Evolutionary conservation across 225 moss, liverwort and hornwort genomes (phyloP), one percentile per base, ranked within the genome.

Genomic region (Thuidium tamariscinum): DNA sequence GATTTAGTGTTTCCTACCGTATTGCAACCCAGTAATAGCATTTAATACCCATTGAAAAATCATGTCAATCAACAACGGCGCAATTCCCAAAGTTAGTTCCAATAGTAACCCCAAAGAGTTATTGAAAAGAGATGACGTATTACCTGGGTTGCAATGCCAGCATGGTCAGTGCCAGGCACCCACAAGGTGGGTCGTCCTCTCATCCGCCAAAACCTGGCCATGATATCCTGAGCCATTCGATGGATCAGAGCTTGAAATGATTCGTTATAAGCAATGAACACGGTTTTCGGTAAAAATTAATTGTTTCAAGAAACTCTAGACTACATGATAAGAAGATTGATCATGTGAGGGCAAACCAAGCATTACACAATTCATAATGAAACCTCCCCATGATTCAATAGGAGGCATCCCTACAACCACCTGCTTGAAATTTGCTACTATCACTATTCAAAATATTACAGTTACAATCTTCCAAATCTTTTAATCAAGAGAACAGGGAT

Each of bases 91-190:
- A 77, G 67, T 65, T 51, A 49, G 39, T 76, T 68, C 37, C 82
- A 51, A 32, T 66, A 60, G 49, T 37, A 77, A 77, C 30, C 77
- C 42, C 55, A 67, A 76, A 48, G 30, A 68, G 39, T 16, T 25
- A 67, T 39, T 68, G 13, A 82, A 82, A 85, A 76, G 42, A 75
- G 42, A 69, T 76, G 70, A 77, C 54, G 48, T 37, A 95, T 81
- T 66, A 87, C 98, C 94, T 98, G 98, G 37, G 98, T 98, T 84
- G 98, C 98, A 88, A 98, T 98, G 85, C 98, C 98, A 91, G 98
- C 98, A 91, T 98, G 98, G 78, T 98, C 98, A 77, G 95, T 94
- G 74, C 98, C 98, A 55, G 98, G 97, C 85, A 98, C 73, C 95
- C 97, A 98, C 82, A 98, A 91, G 77, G 98, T 95, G 81, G 98